Percentiles rank a stretch among this genome's conserved stretches.
phyloP scores from a whole-genome alignment of 176 grass and related monocot species.

The Oryza meyeriana region DNA sequence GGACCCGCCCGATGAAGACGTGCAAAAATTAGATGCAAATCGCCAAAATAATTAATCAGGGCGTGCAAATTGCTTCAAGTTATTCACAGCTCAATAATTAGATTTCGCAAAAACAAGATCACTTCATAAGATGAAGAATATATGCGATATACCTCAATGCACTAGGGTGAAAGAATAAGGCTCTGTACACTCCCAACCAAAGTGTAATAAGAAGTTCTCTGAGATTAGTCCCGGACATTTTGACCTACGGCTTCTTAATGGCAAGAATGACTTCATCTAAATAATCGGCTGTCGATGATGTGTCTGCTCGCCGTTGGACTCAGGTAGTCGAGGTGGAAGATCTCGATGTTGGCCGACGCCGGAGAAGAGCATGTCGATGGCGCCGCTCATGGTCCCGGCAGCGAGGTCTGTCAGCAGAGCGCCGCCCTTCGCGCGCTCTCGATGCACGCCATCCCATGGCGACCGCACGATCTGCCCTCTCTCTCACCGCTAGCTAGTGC shows the following conservation, averaged over 20 bases:
- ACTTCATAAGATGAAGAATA: constrained; percentile 1
- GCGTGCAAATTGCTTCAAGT: constrained; percentile 39
- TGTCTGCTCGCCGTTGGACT: constrained; percentile 37
- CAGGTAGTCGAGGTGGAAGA: constrained; percentile 32
- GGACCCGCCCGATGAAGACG: too few relatives aligned
- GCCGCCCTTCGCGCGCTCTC: too few relatives aligned
- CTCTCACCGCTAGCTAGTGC: too few relatives aligned
- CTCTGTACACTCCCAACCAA: too few relatives aligned
- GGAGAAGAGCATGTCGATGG: not conserved
- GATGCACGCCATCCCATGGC: too few relatives aligned
- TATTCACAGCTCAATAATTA: not conserved
- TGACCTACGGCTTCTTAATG: constrained; percentile 30
- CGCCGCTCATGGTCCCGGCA: too few relatives aligned
- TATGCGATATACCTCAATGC: constrained; percentile 45
- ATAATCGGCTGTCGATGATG: not conserved
- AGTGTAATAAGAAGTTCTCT: too few relatives aligned
- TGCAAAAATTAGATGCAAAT: too few relatives aligned
- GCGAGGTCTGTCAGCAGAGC: too few relatives aligned
- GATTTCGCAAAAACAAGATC: not conserved
- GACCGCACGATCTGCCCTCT: too few relatives aligned
- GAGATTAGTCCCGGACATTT: too few relatives aligned
- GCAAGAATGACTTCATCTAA: constrained; percentile 36
- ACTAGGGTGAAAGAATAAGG: constrained; percentile 50
- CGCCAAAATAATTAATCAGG: too few relatives aligned
- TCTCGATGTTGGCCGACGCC: not conserved